Conservation (phyloP, 805 yeast species). For the Naumovozyma baii region DNA sequence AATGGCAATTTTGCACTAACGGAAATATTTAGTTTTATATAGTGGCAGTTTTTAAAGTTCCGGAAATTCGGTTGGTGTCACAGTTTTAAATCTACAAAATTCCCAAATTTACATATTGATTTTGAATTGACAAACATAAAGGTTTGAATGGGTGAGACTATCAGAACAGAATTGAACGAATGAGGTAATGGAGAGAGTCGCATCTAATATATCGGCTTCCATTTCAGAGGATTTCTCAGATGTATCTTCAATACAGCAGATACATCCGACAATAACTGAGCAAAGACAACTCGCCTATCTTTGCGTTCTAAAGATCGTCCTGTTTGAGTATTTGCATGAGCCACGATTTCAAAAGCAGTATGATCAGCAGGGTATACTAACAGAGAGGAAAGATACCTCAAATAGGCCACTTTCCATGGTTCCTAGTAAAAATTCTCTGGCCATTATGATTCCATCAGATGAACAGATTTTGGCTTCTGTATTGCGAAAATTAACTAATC, state of each 20-base stretch:
- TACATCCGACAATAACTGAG: neutral
- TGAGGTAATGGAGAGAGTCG: too few relatives aligned
- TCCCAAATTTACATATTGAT: too few relatives aligned
- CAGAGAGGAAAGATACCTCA: neutral
- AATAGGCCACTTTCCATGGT: neutral
- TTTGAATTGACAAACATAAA: too few relatives aligned
- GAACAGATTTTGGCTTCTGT: neutral
- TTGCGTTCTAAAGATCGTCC: conserved; percentile 41
- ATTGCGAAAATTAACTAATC: conserved; percentile 3
- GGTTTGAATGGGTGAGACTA: too few relatives aligned
- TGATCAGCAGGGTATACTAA: neutral
- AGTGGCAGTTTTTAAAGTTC: too few relatives aligned
- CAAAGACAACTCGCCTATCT: neutral
- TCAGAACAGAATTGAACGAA: too few relatives aligned
- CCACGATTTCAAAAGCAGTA: conserved; percentile 42
- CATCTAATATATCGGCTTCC: neutral
- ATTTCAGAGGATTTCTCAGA: neutral
- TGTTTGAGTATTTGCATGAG: conserved; percentile 54
- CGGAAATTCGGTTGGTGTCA: too few relatives aligned
- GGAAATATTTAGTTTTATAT: too few relatives aligned
- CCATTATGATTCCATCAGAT: neutral
- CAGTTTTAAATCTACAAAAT: too few relatives aligned
- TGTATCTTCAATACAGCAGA: neutral
- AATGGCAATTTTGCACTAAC: too few relatives aligned
- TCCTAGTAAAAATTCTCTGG: neutral